Evolutionary conservation across 1,284 basidiomycete species (phyloP), one percentile per base, ranked within the genome.

Genomic region (Boletus subluridellus): DNA sequence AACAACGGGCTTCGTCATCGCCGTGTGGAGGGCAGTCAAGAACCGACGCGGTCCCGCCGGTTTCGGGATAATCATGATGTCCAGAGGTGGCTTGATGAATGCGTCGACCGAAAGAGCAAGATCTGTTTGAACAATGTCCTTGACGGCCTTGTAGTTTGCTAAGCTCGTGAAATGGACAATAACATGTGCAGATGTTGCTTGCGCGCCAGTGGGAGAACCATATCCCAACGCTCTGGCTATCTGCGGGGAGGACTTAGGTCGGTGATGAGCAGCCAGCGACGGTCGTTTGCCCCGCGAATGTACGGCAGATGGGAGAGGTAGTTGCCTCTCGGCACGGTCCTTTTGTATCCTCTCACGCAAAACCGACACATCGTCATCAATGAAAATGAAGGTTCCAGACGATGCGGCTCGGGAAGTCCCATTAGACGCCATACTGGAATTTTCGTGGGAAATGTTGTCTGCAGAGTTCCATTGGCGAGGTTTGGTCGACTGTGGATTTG

Each of bases 11-110:
- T 88, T 91, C 14, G 84, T 89, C 49, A 92, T 80, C 2, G 92
- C 90, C 4, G 92, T 96, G 69, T 95, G 89, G 17, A 98, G 77
- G 11, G 94, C 90, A 6, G 94, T 95, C 60, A 98, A 76, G 64
- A 97, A 87, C 10, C 95, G 85, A 38, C 95, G 85, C 1, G 95
- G 95, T 4, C 95, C 95, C 10, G 92, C 94, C 6, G 95, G 95
- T 74, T 98, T 98, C 5, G 94, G 95, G 32, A 98, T 89, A 63
- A 98, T 92, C 79, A 97, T 90, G 32, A 96, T 85, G 65, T 98
- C 95, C 0, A 94, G 89, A 17, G 70, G 69, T 15, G 65, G 79
- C 61, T 42, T 77, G 71, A 21, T 74, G 65, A 61, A 77, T 57
- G 51, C 73, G 69, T 62, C 77, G 62, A 62, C 52, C 26, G 77